A percentile compares a stretch with the other conserved stretches of the same genome.
Evolutionary conservation across 2,329 filamentous ascomycete species (phyloP).

Genomic region (Dactylella cylindrospora): DNA sequence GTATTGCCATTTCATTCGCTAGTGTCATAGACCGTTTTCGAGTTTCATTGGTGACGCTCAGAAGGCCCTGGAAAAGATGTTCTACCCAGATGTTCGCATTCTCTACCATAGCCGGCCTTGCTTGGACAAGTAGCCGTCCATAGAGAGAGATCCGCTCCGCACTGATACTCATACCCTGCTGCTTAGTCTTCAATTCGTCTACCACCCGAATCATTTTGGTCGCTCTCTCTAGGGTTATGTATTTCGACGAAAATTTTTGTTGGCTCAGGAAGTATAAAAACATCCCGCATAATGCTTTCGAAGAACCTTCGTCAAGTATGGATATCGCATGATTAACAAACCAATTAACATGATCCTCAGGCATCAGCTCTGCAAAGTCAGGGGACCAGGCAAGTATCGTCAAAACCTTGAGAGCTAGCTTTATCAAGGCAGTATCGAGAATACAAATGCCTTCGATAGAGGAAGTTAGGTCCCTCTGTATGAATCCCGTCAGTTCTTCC

Average conservation of each 20-base stretch:
- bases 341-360: slow-evolving; percentile 76
- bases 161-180: slow-evolving; percentile 78
- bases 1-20: slow-evolving; percentile 69
- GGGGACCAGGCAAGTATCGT: slow-evolving; percentile 74
- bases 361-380: slow-evolving; percentile 68
- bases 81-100: slow-evolving; percentile 75
- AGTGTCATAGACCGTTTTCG: slow-evolving; percentile 72
- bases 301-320: slow-evolving; percentile 66
- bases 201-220: slow-evolving; percentile 70
- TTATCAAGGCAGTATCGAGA: slow-evolving; percentile 68
- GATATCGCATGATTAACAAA: slow-evolving; percentile 78
- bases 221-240: slow-evolving; percentile 72
- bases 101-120: slow-evolving; percentile 67
- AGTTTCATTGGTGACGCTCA: slow-evolving; percentile 76
- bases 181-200: slow-evolving; percentile 69
- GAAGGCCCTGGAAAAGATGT: slow-evolving; percentile 77
- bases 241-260: slow-evolving; percentile 73
- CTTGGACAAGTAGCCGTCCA: slow-evolving; percentile 71
- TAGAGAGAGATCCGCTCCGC: slow-evolving; percentile 78
- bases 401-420: slow-evolving; percentile 75
- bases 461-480: slow-evolving; percentile 74
- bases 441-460: slow-evolving; percentile 59
- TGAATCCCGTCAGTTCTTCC: slow-evolving; percentile 74
- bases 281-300: slow-evolving; percentile 77
- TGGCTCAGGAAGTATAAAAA: slow-evolving; percentile 78